Base-by-base conservation (phyloP, 495 filamentous ascomycete species). In the Neurospora tetrasperma region DNA sequence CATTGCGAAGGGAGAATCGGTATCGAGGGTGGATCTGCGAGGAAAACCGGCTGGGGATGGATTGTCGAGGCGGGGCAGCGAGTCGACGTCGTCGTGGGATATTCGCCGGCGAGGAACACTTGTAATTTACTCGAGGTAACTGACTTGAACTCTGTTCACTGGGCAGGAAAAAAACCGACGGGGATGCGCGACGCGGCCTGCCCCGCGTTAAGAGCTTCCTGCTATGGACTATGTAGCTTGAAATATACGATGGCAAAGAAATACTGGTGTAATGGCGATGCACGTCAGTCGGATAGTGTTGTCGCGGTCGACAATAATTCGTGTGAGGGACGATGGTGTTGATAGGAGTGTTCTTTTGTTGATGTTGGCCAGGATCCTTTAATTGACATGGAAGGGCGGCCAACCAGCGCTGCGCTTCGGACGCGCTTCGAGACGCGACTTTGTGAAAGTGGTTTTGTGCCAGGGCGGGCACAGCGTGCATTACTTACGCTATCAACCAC, bases 1-100 rank as follows among this genome's bases (percentile, higher is more conserved):
- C 96, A 99, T 99, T 73, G 71, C 77, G 68, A 20, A n/a, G 42
- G 66, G 9, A 68, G 16, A 23, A 20, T 38, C 16, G 48, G 14
- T 68, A 39, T 70, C 69, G n/a, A 44, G 38, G 40, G 48, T 38
- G 14, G 5, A 20, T 27, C 38, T 20, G 62, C 39, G 54, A 70
- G 18, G 69, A 41, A 42, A 16, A 46, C 27, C 20, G 48, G 48
- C 20, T 20, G 20, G 48, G 23, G 48, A 9, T 9, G 12, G 1
- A 27, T 35, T 72, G 78, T 77, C 76, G 74, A 73, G 48, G 31
- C 70, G 74, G 76, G 74, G 79, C 77, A 69, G 76, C 42, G 41
- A 72, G 40, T 46, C 48, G 41, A n/a, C 16, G 27, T 38, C 70
- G 54, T 44, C 68, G 31, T 14, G 42, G 71, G 23, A 71, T 16